Base-by-base conservation (phyloP, 352 stramenopile species). In the Phytophthora colocasiae region DNA sequence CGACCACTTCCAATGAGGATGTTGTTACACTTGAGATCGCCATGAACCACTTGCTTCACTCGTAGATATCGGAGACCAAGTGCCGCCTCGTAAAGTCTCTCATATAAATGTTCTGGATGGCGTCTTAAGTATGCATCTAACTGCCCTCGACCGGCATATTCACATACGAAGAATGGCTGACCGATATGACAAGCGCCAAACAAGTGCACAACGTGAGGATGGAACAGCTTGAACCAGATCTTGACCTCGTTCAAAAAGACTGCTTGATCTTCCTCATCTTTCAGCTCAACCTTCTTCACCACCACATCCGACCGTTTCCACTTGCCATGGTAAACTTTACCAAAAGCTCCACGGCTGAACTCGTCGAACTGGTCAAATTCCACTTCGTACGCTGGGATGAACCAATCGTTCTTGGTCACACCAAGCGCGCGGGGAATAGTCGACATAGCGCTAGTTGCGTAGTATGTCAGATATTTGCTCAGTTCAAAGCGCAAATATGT, bases 1-100 rank as follows among this genome's bases (percentile, higher is more conserved):
- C n/a, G 29, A 3, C 58, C 58, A 48, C 12, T 56, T 3, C 49
- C 50, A 44, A 67, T 40, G 1, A 67, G 50, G 32, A 67, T 61
- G 44, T 61, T 72, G 51, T 72, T 72, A 45, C 64, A 73, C 39
- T 73, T 73, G 8, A 73, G 40, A 14, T 73, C 58, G 2, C 46
- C 41, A 15, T 73, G 64, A 1, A 73, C 45, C 6, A 73, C 32
- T 5, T 29, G 51, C 31, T 73, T 73, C 10, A 53, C 58, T 14
- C 62, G 64, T 19, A 73, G 27, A 29, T 73, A 73, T 11, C 51
- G 51, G 4, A 73, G 46, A 24, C 47, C 64, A 29, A 73, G 24
- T 1, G 64, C 58, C 1, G 62, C 64, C 19, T 73, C 64, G 9
- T 60, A 53, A 6, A 73, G 41, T 15, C 63, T 68, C 6, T 50